Evolutionary conservation across 345 rosid genomes (phyloP).

Genomic region (Raphanus sativus): DNA sequence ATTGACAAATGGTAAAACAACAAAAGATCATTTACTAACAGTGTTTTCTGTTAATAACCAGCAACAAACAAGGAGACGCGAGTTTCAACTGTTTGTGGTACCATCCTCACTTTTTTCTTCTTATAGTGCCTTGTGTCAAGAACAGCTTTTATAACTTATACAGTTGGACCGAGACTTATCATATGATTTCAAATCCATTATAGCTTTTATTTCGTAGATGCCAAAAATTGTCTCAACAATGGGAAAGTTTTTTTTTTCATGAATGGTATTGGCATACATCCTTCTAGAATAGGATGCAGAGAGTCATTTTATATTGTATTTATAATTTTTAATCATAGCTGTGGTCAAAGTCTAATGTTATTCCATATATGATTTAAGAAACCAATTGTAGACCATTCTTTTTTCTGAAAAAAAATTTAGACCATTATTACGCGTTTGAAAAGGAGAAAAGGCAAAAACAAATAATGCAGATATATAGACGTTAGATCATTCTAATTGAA

Average conservation of each 20-base stretch:
- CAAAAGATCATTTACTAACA: too few species aligned
- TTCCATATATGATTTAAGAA: not conserved
- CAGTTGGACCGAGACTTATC: slow-evolving; percentile 12
- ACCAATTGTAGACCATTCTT: slow-evolving; percentile 19
- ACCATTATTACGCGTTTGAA: slow-evolving; percentile 16
- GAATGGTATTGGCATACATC: not conserved
- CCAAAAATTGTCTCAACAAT: slow-evolving; percentile 5
- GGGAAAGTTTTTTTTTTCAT: not conserved
- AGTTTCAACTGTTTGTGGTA: slow-evolving; percentile 25
- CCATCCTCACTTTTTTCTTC: not conserved
- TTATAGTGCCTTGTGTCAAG: slow-evolving; percentile 16
- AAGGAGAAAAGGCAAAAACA: not conserved
- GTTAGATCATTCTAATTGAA: slow-evolving; percentile 11
- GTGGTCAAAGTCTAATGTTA: slow-evolving; percentile 24
- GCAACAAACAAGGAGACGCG: slow-evolving; percentile 12
- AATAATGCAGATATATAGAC: not conserved
- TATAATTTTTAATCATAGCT: not conserved
- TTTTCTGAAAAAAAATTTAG: slow-evolving; percentile 8
- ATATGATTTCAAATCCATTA: slow-evolving; percentile 8
- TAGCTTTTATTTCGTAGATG: not conserved
- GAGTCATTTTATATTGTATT: not conserved
- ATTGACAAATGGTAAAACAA: not conserved
- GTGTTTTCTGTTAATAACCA: not conserved
- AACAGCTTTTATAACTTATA: slow-evolving; percentile 19
- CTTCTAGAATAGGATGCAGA: slow-evolving; percentile 13